Conservation (phyloP, 176 grass and related monocot genomes). For the Canna indica region DNA sequence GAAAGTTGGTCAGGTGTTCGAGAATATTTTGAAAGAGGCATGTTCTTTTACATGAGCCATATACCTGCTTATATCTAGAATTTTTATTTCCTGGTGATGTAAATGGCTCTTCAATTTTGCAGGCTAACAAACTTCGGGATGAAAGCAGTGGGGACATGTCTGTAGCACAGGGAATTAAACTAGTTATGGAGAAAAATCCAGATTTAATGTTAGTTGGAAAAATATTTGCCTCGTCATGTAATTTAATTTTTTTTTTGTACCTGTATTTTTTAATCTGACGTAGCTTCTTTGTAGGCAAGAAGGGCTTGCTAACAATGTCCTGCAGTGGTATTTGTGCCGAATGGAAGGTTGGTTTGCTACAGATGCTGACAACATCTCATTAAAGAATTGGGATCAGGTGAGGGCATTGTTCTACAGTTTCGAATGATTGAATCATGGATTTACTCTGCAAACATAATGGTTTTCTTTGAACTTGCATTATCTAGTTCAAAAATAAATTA, state of each 20-base stretch:
- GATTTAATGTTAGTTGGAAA: conserved; percentile 52
- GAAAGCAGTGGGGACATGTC: conserved; percentile 73
- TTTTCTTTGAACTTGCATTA: neutral
- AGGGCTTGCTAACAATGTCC: conserved; percentile 77
- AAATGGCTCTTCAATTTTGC: conserved; percentile 15
- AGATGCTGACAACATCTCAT: conserved; percentile 78
- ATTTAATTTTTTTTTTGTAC: too few relatives aligned
- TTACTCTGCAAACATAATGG: neutral
- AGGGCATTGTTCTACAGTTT: neutral
- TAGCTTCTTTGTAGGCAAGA: conserved; percentile 48
- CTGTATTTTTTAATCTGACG: neutral
- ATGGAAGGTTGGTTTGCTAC: conserved; percentile 99
- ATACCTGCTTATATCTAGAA: neutral
- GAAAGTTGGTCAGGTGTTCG: conserved; percentile 78
- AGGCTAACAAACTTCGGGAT: conserved; percentile 74
- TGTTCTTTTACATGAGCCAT: conserved; percentile 1
- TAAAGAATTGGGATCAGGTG: conserved; percentile 88
- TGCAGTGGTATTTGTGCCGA: conserved; percentile 94
- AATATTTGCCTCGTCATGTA: too few relatives aligned
- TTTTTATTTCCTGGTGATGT: conserved; percentile 8
- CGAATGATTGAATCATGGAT: conserved; percentile 5
- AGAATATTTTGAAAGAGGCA: conserved; percentile 85
- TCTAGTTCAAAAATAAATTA: neutral
- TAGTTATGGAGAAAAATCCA: conserved; percentile 66
- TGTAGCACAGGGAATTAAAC: conserved; percentile 70